phyloP scores from a whole-genome alignment of 2,329 filamentous ascomycete species.

The Tolypocladium guangdongense region DNA sequence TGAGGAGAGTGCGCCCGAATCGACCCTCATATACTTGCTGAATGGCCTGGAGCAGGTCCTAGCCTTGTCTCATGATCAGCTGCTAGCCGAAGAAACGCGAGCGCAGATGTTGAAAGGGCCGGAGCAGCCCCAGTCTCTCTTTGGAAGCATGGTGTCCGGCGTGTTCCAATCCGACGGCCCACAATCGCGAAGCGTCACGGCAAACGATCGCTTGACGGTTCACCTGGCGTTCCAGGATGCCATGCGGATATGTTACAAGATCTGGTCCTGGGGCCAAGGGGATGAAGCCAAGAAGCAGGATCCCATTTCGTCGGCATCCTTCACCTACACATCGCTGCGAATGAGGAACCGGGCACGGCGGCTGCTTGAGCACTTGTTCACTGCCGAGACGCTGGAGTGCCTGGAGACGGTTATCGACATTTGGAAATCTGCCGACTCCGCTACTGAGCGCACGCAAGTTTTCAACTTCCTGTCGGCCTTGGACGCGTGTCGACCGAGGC shows the following conservation, averaged over 20 bases:
- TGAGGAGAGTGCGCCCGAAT: slow-evolving; percentile 42
- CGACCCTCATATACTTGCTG: slow-evolving; percentile 73
- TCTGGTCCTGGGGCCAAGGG: slow-evolving; percentile 86
- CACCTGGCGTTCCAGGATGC: slow-evolving; percentile 95
- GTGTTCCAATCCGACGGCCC: slow-evolving; percentile 72
- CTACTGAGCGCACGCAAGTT: slow-evolving; percentile 48
- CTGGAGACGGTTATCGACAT: slow-evolving; percentile 82
- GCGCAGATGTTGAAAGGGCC: slow-evolving; percentile 62
- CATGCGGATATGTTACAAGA: slow-evolving; percentile 80
- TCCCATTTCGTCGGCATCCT: slow-evolving; percentile 62
- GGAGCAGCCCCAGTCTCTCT: slow-evolving; percentile 77
- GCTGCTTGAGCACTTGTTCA: slow-evolving; percentile 85
- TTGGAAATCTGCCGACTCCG: slow-evolving; percentile 51
- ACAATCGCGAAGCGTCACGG: slow-evolving; percentile 71
- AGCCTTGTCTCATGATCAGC: slow-evolving; percentile 72
- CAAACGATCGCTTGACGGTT: slow-evolving; percentile 87
- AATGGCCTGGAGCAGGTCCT: slow-evolving; percentile 87
- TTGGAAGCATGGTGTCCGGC: slow-evolving; percentile 88
- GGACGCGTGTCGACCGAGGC: slow-evolving; percentile 80
- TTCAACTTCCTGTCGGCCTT: slow-evolving; percentile 84
- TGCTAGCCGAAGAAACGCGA: slow-evolving; percentile 65
- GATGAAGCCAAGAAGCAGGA: slow-evolving; percentile 51
- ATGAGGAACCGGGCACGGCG: slow-evolving; percentile 84
- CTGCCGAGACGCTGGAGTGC: slow-evolving; percentile 85
- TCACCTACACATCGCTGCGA: slow-evolving; percentile 79